These are phyloP conservation scores for Suillus occidentalis DNA, from an alignment of 768 basidiomycete species.

Conservation along the genomic window DNA sequence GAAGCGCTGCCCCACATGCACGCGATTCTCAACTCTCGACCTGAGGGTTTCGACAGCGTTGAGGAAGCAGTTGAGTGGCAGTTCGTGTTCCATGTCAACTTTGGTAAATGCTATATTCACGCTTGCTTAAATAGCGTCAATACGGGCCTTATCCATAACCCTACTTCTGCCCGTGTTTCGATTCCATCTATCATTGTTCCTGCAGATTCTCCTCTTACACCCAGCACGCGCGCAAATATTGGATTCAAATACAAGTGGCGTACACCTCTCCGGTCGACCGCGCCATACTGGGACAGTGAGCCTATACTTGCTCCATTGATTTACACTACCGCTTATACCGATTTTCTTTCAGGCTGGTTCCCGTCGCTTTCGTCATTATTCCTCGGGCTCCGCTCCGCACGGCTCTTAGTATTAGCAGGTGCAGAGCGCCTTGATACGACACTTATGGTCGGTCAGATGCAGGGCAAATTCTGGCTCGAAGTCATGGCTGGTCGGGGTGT, in stretches of 20 bases:
- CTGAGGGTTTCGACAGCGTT: constrained; percentile 78
- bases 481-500: constrained; percentile 70
- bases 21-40: constrained; percentile 78
- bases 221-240: constrained; percentile 27
- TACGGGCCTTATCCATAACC: constrained; percentile 81
- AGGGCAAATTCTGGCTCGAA: constrained; percentile 91
- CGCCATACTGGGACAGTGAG: constrained; percentile 88
- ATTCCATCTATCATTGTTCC: constrained; percentile 76
- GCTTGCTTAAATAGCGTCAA: constrained; percentile 51
- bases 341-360: constrained; percentile 77
- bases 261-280: constrained; percentile 79
- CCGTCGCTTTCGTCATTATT: constrained; percentile 77
- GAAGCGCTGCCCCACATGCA: constrained; percentile 95
- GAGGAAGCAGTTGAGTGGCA: constrained; percentile 96
- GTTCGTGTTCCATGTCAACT: constrained; percentile 48
- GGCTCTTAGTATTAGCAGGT: constrained; percentile 88
- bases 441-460: constrained; percentile 97
- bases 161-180: constrained; percentile 82
- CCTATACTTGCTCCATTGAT: neutral
- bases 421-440: constrained; percentile 90
- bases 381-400: constrained; percentile 72
- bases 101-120: neutral
- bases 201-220: constrained; percentile 35
- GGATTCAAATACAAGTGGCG: constrained; percentile 64
- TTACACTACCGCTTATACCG: neutral